phyloP scores from a whole-genome alignment of 2,329 filamentous ascomycete species.

The Escovopsis sp. region DNA sequence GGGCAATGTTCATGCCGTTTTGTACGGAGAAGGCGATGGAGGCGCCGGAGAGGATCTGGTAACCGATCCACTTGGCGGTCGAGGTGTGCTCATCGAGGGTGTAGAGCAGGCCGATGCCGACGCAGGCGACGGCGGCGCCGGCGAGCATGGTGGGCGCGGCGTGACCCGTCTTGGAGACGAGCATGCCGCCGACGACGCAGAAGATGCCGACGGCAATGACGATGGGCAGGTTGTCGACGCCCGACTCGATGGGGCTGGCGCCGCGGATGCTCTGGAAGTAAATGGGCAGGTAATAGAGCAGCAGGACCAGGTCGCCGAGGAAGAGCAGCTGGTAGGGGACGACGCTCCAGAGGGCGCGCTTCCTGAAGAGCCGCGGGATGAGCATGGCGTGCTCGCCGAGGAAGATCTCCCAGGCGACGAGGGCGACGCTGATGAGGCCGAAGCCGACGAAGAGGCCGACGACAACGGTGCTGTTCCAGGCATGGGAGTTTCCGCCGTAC shows the following conservation, averaged over 20 bases:
- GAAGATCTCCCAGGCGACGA: constrained; percentile 20
- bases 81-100: constrained; percentile 14
- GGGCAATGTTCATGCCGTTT: constrained; percentile 29
- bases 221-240: constrained; percentile 25
- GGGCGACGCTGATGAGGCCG: constrained; percentile 13
- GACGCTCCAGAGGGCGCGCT: constrained; percentile 17
- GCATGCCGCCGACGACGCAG: constrained; percentile 10
- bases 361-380: constrained; percentile 18
- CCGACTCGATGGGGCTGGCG: constrained; percentile 17
- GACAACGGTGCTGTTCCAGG: constrained; percentile 21
- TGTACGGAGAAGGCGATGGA: constrained; percentile 31
- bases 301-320: constrained; percentile 20
- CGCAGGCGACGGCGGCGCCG: constrained; percentile 14
- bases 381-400: constrained; percentile 26
- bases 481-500: constrained; percentile 24
- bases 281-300: constrained; percentile 27
- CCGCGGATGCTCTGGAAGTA: constrained; percentile 23
- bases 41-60: constrained; percentile 25
- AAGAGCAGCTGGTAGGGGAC: constrained; percentile 23
- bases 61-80: constrained; percentile 11
- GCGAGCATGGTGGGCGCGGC: constrained; percentile 23
- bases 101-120: constrained; percentile 26
- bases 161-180: constrained; percentile 19
- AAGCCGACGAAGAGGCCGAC: constrained; percentile 24
- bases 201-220: constrained; percentile 11